Percentiles rank a stretch among this genome's conserved stretches.
Conservation (phyloP, 2,329 filamentous ascomycete genomes). For the Sarocladium strictum region DNA sequence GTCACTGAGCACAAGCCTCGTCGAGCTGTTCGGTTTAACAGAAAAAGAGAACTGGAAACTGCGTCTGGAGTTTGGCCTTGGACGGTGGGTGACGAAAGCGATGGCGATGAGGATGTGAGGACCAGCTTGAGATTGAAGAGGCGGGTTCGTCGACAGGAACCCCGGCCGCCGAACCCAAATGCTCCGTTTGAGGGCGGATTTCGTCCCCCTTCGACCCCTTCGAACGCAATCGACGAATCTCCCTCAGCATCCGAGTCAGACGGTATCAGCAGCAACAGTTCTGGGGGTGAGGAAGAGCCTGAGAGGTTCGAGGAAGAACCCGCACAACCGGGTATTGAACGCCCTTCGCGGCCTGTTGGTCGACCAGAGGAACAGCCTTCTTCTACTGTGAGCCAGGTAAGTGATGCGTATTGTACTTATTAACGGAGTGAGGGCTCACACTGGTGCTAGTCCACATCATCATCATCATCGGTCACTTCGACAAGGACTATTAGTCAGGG, state of each 20-base stretch:
- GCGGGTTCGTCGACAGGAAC: neutral
- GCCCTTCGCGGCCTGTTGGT: too few relatives aligned
- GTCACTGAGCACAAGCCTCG: neutral
- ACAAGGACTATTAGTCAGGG: neutral
- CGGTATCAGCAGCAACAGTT: constrained; percentile 1
- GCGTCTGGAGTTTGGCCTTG: constrained; percentile 17
- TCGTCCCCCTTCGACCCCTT: neutral
- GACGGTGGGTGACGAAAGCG: constrained; percentile 21
- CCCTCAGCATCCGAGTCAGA: neutral
- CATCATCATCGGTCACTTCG: neutral
- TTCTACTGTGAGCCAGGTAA: neutral
- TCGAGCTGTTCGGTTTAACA: neutral
- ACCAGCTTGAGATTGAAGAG: neutral
- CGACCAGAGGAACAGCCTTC: neutral
- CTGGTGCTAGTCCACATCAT: neutral
- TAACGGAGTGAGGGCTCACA: too few relatives aligned
- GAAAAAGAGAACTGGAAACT: constrained; percentile 14
- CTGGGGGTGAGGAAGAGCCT: neutral
- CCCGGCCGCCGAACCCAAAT: neutral
- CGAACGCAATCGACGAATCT: neutral
- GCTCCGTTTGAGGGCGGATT: neutral
- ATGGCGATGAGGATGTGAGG: constrained; percentile 1
- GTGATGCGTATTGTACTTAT: too few relatives aligned
- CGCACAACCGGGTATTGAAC: too few relatives aligned
- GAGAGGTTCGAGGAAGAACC: neutral